These are phyloP conservation scores for Solanum pennellii DNA, from an alignment of 257 asterid species.

Conservation along the genomic window DNA sequence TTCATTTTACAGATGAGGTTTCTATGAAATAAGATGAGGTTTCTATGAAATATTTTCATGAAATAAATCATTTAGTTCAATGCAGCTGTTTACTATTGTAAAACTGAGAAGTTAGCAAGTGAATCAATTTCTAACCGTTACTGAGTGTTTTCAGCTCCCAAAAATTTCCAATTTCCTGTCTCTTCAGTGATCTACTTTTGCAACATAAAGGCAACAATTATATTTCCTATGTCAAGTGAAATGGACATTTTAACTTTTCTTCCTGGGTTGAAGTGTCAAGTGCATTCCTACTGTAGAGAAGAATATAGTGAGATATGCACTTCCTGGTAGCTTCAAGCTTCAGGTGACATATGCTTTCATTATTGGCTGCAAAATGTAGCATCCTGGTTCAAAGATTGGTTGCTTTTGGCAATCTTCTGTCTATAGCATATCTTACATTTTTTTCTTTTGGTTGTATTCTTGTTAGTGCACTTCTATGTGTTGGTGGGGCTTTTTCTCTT, in stretches of 20 bases:
- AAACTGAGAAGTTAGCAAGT: neutral
- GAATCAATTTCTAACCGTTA: neutral
- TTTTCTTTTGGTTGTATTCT: neutral
- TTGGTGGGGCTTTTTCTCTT: neutral
- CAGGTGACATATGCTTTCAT: neutral
- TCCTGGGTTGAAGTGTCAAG: neutral
- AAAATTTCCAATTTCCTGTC: neutral
- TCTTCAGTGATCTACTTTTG: neutral
- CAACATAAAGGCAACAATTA: neutral
- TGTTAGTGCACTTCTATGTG: neutral
- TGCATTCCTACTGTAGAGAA: neutral
- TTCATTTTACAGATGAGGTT: neutral
- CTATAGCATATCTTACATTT: neutral
- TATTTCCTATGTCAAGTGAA: neutral
- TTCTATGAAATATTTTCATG: neutral
- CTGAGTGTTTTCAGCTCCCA: neutral
- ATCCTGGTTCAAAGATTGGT: neutral
- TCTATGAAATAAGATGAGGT: neutral
- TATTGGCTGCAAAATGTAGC: neutral
- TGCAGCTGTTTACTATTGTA: neutral
- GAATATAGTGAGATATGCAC: neutral
- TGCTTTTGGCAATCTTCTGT: neutral
- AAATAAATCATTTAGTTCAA: neutral
- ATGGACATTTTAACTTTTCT: neutral
- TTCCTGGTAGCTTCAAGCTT: neutral